These are phyloP conservation scores for Aspergillus costaricaensis DNA, from an alignment of 2,329 filamentous ascomycete species.

Conservation along the genomic window DNA sequence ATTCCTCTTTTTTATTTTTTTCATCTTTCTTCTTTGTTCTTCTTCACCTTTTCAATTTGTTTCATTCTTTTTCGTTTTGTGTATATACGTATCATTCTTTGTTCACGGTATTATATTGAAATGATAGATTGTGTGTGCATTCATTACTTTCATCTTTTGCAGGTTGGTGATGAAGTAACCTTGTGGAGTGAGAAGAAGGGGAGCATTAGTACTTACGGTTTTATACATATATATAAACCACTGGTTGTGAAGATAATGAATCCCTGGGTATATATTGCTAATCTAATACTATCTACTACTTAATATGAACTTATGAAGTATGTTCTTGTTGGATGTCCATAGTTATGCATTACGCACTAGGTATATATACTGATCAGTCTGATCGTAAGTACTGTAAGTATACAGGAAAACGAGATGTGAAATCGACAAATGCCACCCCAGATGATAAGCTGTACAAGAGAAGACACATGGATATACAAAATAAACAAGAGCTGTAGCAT, in stretches of 20 bases:
- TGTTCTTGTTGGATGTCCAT: neutral
- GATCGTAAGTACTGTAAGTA: neutral
- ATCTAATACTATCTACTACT: rapidly evolving
- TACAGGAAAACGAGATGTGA: neutral
- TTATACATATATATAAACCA: too few species aligned
- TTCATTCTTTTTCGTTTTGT: neutral
- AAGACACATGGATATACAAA: neutral
- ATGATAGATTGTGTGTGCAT: too few species aligned
- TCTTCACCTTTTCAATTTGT: neutral
- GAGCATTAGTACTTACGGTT: too few species aligned
- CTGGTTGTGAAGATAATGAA: too few species aligned
- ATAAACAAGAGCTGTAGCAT: neutral
- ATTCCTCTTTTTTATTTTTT: neutral
- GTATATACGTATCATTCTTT: too few species aligned
- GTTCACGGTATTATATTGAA: too few species aligned
- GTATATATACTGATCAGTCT: neutral
- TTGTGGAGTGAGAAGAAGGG: too few species aligned
- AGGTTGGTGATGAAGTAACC: too few species aligned
- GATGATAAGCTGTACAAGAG: neutral
- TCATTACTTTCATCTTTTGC: too few species aligned
- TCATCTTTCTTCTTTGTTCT: neutral
- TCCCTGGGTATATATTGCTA: too few species aligned
- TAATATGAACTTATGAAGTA: too few species aligned
- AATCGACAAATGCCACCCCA: neutral
- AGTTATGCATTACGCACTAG: neutral